Percentiles rank a stretch among this genome's conserved stretches.
phyloP scores from a whole-genome alignment of 176 grass and related monocot genomes.

The Poa annua region DNA sequence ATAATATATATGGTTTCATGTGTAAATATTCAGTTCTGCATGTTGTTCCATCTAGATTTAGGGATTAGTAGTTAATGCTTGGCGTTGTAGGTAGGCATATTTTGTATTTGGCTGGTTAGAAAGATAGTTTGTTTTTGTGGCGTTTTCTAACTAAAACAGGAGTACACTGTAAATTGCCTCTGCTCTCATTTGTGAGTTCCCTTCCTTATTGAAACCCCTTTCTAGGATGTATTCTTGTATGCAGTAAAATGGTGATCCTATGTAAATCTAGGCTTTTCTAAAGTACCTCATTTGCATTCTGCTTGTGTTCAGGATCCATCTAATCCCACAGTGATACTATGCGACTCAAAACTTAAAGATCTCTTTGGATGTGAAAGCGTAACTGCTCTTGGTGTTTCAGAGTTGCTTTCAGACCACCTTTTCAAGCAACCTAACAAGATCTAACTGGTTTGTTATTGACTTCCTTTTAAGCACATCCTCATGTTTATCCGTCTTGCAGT shows the following conservation, averaged over 20 bases:
- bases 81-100: background rate
- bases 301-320: conserved; percentile 68
- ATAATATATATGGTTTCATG: background rate
- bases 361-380: conserved; percentile 91
- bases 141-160: background rate
- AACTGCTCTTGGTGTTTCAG: conserved; percentile 63
- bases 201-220: conserved; percentile 29
- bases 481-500: background rate
- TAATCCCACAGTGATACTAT: conserved; percentile 70
- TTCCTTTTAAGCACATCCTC: conserved; percentile 7
- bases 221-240: conserved; percentile 23
- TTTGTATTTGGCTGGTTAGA: conserved; percentile 9
- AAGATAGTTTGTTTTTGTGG: background rate
- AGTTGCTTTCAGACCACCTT: conserved; percentile 73
- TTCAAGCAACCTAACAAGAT: conserved; percentile 64
- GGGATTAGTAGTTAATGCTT: background rate
- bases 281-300: conserved; percentile 18
- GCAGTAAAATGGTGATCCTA: conserved; percentile 22
- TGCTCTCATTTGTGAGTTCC: conserved; percentile 4
- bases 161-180: background rate
- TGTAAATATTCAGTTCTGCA: conserved; percentile 6
- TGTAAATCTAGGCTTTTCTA: background rate
- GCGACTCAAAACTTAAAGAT: conserved; percentile 76
- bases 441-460: conserved; percentile 65
- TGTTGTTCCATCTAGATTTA: background rate